Evolutionary conservation across 441 rosid species (phyloP), one percentile per base, ranked within the genome.

Genomic region (Pelargonium cotyledonis): DNA sequence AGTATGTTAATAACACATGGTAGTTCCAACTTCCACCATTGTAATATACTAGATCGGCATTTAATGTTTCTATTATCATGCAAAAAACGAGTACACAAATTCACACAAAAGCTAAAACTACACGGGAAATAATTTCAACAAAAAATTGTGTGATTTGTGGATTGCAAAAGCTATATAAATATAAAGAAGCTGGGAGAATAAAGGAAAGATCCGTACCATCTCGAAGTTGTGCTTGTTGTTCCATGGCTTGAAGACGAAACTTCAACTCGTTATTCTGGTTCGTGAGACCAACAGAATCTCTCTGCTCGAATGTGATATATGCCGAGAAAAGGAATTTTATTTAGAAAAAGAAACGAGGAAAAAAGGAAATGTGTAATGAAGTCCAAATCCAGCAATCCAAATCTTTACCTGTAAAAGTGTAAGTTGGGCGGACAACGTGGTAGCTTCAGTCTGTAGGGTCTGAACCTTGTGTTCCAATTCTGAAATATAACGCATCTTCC

Each of bases 391-490:
- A 26, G 55, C 11, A 63, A 19, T 31, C 40, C 55, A 69, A 66
- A 71, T 44, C 11, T 47, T 72, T 31, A 95, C 99, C 92, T 95
- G 97, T 35, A 95, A 76, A 74, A 85, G 92, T 0, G 97, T 95
- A 70, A 92, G 90, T 79, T 92, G 99, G 19, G 97, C 96, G 74
- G 99, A 95, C 80, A 95, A 79, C 29, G 99, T 90, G 23, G 97
- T 95, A 44, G 97, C 97, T 80, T 95, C 97, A 1, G 95, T 92
- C 84, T 95, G 99, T 69, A 95, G 83, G 60, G 99, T 92, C 84
- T 95, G 99, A 72, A 95, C 99, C 80, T 91, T 95, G 77, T 95
- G 99, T 74, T 95, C 97, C 80, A 92, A 74, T 81, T 92, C 98
- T 0, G 90, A 86, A 55, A 92, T 92, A 71, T 95, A 92, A 43